Conservation (phyloP, 176 grass and related monocot species). For the Avena sativa region DNA sequence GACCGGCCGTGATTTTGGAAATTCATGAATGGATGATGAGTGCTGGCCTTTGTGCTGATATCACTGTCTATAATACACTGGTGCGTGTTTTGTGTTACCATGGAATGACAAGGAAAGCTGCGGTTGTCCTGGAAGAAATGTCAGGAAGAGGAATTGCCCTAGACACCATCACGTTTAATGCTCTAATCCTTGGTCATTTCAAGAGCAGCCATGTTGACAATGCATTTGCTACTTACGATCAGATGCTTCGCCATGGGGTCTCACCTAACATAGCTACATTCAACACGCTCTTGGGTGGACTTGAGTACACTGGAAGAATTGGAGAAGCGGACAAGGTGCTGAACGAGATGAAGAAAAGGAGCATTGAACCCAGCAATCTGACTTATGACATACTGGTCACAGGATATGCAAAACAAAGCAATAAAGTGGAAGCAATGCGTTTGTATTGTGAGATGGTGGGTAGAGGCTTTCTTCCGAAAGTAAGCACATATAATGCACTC, state of each 20-base stretch:
- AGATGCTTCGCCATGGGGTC: slow-evolving; percentile 65
- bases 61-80: slow-evolving; percentile 72
- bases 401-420: slow-evolving; percentile 73
- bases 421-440: slow-evolving; percentile 72
- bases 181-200: slow-evolving; percentile 88
- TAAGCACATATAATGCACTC: slow-evolving; percentile 89
- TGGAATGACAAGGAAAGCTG: slow-evolving; percentile 75
- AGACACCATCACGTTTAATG: slow-evolving; percentile 79
- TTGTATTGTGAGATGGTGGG: slow-evolving; percentile 89
- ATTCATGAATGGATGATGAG: slow-evolving; percentile 68
- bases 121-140: slow-evolving; percentile 76
- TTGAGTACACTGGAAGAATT: slow-evolving; percentile 74
- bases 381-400: slow-evolving; percentile 92
- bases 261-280: slow-evolving; percentile 76
- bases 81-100: slow-evolving; percentile 74
- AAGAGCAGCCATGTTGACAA: slow-evolving; percentile 71
- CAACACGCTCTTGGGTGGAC: slow-evolving; percentile 86
- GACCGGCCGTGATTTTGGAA: slow-evolving; percentile 57
- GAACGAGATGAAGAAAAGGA: slow-evolving; percentile 67
- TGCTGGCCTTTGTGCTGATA: slow-evolving; percentile 62
- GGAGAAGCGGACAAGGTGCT: slow-evolving; percentile 66
- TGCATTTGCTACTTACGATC: slow-evolving; percentile 71
- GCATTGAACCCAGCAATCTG: slow-evolving; percentile 60
- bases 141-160: slow-evolving; percentile 61
- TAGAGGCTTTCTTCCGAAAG: slow-evolving; percentile 89